Conservation (phyloP, 352 stramenopile species). For the Pythium aquatile region DNA sequence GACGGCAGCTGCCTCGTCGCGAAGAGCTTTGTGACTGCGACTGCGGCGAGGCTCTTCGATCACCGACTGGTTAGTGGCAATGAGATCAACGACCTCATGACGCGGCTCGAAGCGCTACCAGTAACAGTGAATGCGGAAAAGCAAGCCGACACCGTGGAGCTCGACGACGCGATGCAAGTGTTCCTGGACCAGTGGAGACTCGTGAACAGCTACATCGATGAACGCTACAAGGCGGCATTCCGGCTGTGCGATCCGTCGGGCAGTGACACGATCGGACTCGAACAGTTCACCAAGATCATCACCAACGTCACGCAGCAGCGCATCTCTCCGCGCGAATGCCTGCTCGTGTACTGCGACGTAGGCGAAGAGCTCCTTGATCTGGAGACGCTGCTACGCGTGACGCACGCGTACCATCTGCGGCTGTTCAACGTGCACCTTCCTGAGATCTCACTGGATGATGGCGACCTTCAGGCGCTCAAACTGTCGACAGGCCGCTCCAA, state of each 20-base stretch:
- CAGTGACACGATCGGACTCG: slow-evolving; percentile 53
- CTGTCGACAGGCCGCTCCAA: slow-evolving; percentile 51
- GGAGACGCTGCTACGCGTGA: slow-evolving; percentile 54
- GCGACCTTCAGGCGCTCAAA: slow-evolving; percentile 48
- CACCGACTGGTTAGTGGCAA: slow-evolving; percentile 36
- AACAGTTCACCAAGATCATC: slow-evolving; percentile 75
- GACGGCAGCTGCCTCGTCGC: slow-evolving; percentile 53
- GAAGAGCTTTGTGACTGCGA: slow-evolving; percentile 29
- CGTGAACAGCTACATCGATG: slow-evolving; percentile 47
- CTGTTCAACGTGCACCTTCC: slow-evolving; percentile 50
- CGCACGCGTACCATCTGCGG: slow-evolving; percentile 55
- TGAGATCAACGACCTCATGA: slow-evolving; percentile 36
- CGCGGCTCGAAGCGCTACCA: slow-evolving; percentile 36
- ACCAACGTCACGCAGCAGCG: slow-evolving; percentile 51
- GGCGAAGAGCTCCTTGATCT: slow-evolving; percentile 60
- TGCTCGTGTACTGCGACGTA: slow-evolving; percentile 64
- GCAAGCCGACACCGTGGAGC: slow-evolving; percentile 33
- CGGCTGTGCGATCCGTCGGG: slow-evolving; percentile 33
- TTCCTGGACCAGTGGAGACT: slow-evolving; percentile 56
- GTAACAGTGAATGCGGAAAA: neutral
- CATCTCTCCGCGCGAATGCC: slow-evolving; percentile 49
- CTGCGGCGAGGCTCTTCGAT: slow-evolving; percentile 43
- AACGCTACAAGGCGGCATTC: slow-evolving; percentile 60
- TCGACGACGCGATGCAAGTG: slow-evolving; percentile 63
- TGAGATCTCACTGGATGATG: slow-evolving; percentile 46